A percentile compares a stretch with the other conserved stretches of the same genome.
Evolutionary conservation across 371 early-diverging fungal genomes (phyloP).

Genomic region (Chytridium lagenaria): DNA sequence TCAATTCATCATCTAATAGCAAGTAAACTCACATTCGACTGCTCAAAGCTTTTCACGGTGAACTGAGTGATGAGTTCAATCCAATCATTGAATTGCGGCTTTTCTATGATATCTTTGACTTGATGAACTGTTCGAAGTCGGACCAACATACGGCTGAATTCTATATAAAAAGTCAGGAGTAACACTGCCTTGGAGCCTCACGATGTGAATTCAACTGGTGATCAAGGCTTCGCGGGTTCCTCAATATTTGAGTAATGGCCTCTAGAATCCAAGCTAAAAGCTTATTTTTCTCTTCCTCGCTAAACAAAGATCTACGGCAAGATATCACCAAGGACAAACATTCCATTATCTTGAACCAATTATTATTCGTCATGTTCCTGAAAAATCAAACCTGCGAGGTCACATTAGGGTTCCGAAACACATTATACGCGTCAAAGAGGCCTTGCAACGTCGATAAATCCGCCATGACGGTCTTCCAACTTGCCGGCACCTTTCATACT

Average conservation of each 20-base stretch:
- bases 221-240: conserved; percentile 63
- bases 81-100: conserved; percentile 74
- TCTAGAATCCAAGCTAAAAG: conserved; percentile 75
- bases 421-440: conserved; percentile 76
- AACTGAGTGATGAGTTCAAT: conserved; percentile 75
- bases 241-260: conserved; percentile 73
- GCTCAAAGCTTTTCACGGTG: conserved; percentile 73
- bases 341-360: conserved; percentile 71
- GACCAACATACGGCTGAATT: conserved; percentile 82
- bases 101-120: conserved; percentile 75
- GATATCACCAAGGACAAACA: conserved; percentile 80
- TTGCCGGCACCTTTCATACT: conserved; percentile 70
- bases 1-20: not conserved
- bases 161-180: conserved; percentile 38
- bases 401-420: conserved; percentile 57
- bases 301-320: conserved; percentile 82
- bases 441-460: conserved; percentile 69
- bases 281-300: conserved; percentile 68
- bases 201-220: conserved; percentile 78
- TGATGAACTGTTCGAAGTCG: conserved; percentile 84
- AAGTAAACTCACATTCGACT: conserved; percentile 67
- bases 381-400: conserved; percentile 8
- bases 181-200: conserved; percentile 13
- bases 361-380: not conserved
- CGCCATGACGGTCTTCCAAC: conserved; percentile 78